Conservation (phyloP, 202 grass and related monocot species). For the Zizania palustris region DNA sequence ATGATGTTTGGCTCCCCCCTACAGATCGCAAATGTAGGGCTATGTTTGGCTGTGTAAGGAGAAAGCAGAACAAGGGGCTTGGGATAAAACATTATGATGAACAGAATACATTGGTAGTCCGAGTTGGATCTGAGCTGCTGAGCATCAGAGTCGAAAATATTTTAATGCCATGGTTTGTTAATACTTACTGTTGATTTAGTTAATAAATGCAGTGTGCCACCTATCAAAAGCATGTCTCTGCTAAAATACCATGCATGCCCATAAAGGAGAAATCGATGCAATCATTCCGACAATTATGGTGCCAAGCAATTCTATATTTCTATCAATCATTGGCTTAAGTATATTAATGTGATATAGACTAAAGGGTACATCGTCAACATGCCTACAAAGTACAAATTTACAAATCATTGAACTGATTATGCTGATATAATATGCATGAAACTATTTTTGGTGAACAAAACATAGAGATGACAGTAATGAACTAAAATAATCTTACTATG, state of each 20-base stretch:
- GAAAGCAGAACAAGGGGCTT: not conserved
- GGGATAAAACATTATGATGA: conserved; percentile 21
- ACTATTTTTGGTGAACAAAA: not conserved
- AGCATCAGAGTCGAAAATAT: conserved; percentile 15
- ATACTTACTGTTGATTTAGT: not conserved
- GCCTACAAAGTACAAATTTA: conserved; percentile 7
- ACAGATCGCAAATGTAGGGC: conserved; percentile 24
- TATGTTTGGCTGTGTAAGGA: not conserved
- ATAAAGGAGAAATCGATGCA: not conserved
- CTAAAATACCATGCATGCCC: conserved; percentile 15
- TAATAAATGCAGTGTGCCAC: not conserved
- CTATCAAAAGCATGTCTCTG: not conserved
- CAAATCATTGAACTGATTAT: conserved; percentile 4
- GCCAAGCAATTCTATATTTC: conserved; percentile 37
- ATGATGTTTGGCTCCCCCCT: not conserved
- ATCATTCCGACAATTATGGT: conserved; percentile 1
- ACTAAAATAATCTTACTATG: not conserved
- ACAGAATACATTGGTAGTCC: not conserved
- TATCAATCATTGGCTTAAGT: conserved; percentile 15
- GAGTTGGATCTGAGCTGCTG: not conserved
- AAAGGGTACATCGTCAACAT: conserved; percentile 24
- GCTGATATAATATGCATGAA: not conserved
- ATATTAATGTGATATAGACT: conserved; percentile 21
- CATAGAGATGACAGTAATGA: not conserved
- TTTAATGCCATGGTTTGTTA: not conserved